Evolutionary conservation across 225 moss, liverwort and hornwort genomes (phyloP), one percentile per base, ranked within the genome.

Genomic region (Asterella californica): DNA sequence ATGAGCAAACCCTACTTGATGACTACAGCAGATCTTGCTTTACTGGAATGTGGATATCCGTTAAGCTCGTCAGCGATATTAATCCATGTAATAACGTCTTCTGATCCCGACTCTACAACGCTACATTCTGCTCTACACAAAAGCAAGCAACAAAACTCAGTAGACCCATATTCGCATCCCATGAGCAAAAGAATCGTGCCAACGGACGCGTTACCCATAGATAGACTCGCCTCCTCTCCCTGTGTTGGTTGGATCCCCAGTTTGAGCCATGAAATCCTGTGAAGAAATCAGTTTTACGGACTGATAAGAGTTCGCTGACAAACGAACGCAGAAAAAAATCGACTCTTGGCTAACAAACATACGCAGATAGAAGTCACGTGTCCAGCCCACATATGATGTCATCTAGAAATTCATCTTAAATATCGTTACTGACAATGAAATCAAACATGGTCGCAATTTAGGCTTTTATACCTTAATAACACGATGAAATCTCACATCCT

Each of bases 191-290:
- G 47, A 42, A 46, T 22, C 46, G 18, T 5, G 4, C 46, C 22
- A 32, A 27, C 5, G 21, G 25, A 47, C 10, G 11, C 17, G 17
- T 21, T 89, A 97, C 96, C 96, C 94, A 74, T 91, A 97, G 48
- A 97, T 97, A 34, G 97, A 94, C 89, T 97, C 97, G 22, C 97
- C 97, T n/a, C 97, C 97, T 91, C 97, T 88, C 67, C 97, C 94
- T 65, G 97, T 97, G 77, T 91, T 92, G 75, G 97, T 93, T 67
- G 97, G 97, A 90, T 97, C 97, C 42, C 97, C 97, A 81, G 88
- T 90, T 90, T 97, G 97, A 21, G 84, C 94, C 97, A 94, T 94
- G 79, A 97, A 94, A 87, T 93, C 92, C 97, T 97, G 90, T 61
- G 71, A 71, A 57, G n/a, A n/a, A n/a, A n/a, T n/a, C n/a, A n/a